These are phyloP conservation scores for Cladophialophora bantiana DNA, from an alignment of 2,329 filamentous ascomycete genomes.

Conservation along the genomic window DNA sequence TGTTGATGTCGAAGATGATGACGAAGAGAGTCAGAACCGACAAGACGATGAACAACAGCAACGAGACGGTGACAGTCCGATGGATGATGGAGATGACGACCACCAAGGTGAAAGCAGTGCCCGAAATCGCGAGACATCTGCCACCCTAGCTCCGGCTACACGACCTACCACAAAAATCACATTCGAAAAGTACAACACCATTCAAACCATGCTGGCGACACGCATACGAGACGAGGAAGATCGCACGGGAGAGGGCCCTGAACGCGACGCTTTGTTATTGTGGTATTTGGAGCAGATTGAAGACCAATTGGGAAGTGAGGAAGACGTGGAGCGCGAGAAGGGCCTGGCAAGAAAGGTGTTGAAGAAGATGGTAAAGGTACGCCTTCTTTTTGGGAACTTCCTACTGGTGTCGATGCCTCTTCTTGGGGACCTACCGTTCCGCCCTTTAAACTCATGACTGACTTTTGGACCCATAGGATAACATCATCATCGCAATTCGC, in stretches of 20 bases:
- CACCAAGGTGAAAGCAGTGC: constrained; percentile 46
- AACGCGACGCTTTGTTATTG: constrained; percentile 78
- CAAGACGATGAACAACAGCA: constrained; percentile 51
- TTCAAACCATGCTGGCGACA: constrained; percentile 84
- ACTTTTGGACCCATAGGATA: constrained; percentile 54
- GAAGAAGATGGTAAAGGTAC: constrained; percentile 94
- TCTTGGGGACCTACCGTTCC: constrained; percentile 20
- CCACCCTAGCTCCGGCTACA: constrained; percentile 51
- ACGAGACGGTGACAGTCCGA: constrained; percentile 59
- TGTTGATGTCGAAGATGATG: constrained; percentile 87
- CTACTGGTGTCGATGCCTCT: background rate
- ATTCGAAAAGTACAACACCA: constrained; percentile 91
- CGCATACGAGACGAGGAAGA: constrained; percentile 84
- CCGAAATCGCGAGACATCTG: constrained; percentile 44
- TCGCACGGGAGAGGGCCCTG: constrained; percentile 78
- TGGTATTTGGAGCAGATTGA: constrained; percentile 96
- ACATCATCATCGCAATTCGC: constrained; percentile 67
- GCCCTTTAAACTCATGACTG: background rate
- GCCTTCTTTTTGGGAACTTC: constrained; percentile 42
- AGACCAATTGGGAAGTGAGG: constrained; percentile 77
- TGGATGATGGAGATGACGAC: constrained; percentile 58
- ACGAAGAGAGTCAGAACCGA: constrained; percentile 60
- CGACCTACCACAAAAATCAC: constrained; percentile 77
- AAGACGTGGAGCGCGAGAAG: constrained; percentile 79
- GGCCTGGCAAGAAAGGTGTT: constrained; percentile 81